phyloP scores from a whole-genome alignment of 306 rosid species.

The Cotoneaster glaucophyllus region DNA sequence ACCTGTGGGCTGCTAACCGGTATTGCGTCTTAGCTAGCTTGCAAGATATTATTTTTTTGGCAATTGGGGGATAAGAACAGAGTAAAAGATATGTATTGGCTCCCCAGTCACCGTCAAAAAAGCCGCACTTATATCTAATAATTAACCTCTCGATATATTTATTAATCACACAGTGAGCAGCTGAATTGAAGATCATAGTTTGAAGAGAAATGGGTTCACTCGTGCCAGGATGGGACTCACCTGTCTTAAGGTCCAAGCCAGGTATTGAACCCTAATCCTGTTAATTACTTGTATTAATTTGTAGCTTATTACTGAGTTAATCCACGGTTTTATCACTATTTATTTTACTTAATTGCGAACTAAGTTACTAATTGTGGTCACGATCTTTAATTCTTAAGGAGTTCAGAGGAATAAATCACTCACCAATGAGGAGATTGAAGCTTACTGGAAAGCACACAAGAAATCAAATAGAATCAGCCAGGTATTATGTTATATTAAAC shows the following conservation, averaged over 20 bases:
- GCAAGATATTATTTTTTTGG: neutral
- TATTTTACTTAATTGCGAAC: too few relatives aligned
- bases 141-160: neutral
- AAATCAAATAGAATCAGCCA: neutral
- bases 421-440: conserved; percentile 37
- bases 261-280: conserved; percentile 26
- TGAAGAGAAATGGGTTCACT: conserved; percentile 63
- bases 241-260: conserved; percentile 32
- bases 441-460: conserved; percentile 16
- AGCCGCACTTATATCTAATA: neutral
- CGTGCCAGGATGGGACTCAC: conserved; percentile 74
- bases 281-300: neutral
- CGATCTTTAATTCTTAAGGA: conserved; percentile 16
- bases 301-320: neutral
- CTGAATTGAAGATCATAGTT: neutral
- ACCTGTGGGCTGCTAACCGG: neutral
- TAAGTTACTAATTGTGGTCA: neutral
- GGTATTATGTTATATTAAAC: neutral
- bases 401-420: conserved; percentile 41
- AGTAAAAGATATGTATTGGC: neutral
- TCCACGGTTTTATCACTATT: neutral
- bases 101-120: neutral
- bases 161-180: neutral
- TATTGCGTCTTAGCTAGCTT: neutral
- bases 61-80: conserved; percentile 28